A percentile compares a stretch with the other conserved stretches of the same genome.
phyloP scores from a whole-genome alignment of 2,329 filamentous ascomycete species.

The Colletotrichum shisoi region DNA sequence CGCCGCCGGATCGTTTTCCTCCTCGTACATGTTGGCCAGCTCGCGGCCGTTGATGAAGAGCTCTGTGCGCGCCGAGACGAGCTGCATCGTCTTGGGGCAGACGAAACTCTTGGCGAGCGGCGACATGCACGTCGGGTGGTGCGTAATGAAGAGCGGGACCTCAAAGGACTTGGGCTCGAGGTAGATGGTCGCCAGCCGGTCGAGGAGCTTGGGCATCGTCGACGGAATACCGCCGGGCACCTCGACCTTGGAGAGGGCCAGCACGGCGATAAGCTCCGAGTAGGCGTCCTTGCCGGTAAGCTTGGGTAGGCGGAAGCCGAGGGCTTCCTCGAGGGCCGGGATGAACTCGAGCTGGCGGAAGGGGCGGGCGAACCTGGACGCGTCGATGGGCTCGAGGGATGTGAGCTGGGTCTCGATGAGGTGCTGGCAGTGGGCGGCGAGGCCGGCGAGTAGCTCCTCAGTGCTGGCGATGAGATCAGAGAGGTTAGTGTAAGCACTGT shows the following conservation, averaged over 20 bases:
- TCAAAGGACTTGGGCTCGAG: slow-evolving; percentile 77
- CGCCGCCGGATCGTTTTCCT: slow-evolving; percentile 91
- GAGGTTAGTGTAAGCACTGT: slow-evolving; percentile 83
- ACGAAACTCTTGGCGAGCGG: slow-evolving; percentile 88
- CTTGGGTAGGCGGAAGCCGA: slow-evolving; percentile 72
- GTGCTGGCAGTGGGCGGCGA: slow-evolving; percentile 61
- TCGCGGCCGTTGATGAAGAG: slow-evolving; percentile 83
- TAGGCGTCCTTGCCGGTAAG: slow-evolving; percentile 65
- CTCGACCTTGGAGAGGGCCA: slow-evolving; percentile 67
- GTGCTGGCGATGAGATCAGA: slow-evolving; percentile 78
- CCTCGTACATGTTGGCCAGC: slow-evolving; percentile 96
- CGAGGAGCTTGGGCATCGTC: slow-evolving; percentile 75
- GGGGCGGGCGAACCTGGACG: slow-evolving; percentile 59
- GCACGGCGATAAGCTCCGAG: slow-evolving; percentile 60
- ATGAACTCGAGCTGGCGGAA: slow-evolving; percentile 82
- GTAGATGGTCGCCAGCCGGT: slow-evolving; percentile 77
- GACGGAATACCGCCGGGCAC: slow-evolving; percentile 68
- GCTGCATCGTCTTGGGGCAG: slow-evolving; percentile 72
- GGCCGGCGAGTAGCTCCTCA: slow-evolving; percentile 70
- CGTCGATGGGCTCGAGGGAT: slow-evolving; percentile 58
- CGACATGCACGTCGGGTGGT: slow-evolving; percentile 90
- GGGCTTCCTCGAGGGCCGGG: slow-evolving; percentile 74
- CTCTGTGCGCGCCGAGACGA: slow-evolving; percentile 82
- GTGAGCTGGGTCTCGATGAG: slow-evolving; percentile 56
- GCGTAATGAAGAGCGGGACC: slow-evolving; percentile 81